phyloP scores from a whole-genome alignment of 352 stramenopile genomes.

The Phytophthora cryptogea region DNA sequence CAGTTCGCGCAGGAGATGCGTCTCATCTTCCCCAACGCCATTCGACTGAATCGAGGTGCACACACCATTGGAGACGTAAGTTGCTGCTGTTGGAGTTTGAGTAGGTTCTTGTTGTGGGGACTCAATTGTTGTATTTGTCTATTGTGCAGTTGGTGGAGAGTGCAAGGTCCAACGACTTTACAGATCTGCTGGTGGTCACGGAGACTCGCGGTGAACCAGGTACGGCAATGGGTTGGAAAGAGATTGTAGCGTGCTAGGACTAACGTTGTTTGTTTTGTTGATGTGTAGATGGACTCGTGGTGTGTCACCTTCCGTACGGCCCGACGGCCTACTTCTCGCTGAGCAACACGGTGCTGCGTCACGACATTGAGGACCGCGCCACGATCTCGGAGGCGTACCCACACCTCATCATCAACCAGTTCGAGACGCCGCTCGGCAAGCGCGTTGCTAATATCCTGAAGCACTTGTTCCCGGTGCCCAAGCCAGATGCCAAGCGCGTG shows the following conservation, averaged over 20 bases:
- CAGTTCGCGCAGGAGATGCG: conserved; percentile 99
- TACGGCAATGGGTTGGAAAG: conserved; percentile 20
- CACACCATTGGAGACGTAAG: conserved; percentile 92
- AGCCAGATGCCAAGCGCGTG: conserved; percentile 95
- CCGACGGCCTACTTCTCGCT: conserved; percentile 99
- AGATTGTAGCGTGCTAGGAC: neutral
- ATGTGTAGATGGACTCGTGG: conserved; percentile 93
- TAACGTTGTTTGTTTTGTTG: conserved; percentile 8
- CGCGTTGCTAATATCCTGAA: conserved; percentile 98
- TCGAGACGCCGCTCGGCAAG: conserved; percentile 94
- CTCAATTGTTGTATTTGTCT: conserved; percentile 5
- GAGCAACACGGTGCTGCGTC: conserved; percentile 95
- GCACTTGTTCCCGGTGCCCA: conserved; percentile 98
- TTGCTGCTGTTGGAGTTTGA: neutral
- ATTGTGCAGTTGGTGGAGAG: conserved; percentile 95
- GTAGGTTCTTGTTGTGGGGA: neutral
- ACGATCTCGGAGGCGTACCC: conserved; percentile 94
- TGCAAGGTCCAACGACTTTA: conserved; percentile 96
- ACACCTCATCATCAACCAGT: conserved; percentile 98
- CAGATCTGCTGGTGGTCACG: conserved; percentile 98
- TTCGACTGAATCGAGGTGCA: conserved; percentile 96
- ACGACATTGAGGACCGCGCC: conserved; percentile 98
- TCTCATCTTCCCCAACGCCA: conserved; percentile 98
- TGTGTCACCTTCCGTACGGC: conserved; percentile 98
- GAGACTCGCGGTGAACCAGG: conserved; percentile 98